These are phyloP conservation scores for Gyromitra esculenta DNA, from an alignment of 2,329 filamentous ascomycete species.

Conservation along the genomic window DNA sequence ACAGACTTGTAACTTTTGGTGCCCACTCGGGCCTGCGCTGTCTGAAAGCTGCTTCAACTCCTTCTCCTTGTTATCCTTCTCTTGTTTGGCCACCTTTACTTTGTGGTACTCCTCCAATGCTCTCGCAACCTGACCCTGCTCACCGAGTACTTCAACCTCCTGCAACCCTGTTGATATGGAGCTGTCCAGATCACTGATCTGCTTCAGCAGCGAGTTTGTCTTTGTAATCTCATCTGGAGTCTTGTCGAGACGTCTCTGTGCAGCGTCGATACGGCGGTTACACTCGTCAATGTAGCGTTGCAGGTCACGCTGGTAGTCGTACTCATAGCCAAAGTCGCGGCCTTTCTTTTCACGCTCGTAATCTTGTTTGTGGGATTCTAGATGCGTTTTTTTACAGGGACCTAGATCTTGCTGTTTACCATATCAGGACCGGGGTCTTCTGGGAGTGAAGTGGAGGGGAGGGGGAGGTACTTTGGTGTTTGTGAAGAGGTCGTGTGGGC, in stretches of 20 bases:
- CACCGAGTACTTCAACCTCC: constrained; percentile 85
- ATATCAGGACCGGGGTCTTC: constrained; percentile 13
- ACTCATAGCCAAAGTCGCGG: constrained; percentile 75
- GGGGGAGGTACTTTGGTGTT: constrained; percentile 78
- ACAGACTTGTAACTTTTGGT: constrained; percentile 98
- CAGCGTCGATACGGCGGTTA: constrained; percentile 89
- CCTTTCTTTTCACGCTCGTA: constrained; percentile 68
- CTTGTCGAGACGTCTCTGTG: constrained; percentile 91
- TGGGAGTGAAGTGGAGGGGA: not conserved
- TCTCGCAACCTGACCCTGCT: constrained; percentile 79
- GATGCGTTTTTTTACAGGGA: constrained; percentile 86
- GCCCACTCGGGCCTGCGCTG: constrained; percentile 89
- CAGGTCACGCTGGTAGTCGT: constrained; percentile 95
- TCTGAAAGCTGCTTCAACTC: constrained; percentile 91
- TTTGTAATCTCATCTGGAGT: constrained; percentile 97
- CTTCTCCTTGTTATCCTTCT: constrained; percentile 75
- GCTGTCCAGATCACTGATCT: constrained; percentile 80
- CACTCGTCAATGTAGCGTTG: constrained; percentile 97
- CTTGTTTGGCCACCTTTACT: constrained; percentile 79
- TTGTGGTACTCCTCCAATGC: constrained; percentile 90
- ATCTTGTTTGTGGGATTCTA: constrained; percentile 85
- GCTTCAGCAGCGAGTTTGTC: constrained; percentile 87
- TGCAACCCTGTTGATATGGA: constrained; percentile 83
- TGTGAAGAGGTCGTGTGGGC: constrained; percentile 98
- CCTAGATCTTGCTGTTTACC: constrained; percentile 79